Evolutionary conservation across 495 filamentous ascomycete species (phyloP).

Genomic region (Rhypophila decipiens): DNA sequence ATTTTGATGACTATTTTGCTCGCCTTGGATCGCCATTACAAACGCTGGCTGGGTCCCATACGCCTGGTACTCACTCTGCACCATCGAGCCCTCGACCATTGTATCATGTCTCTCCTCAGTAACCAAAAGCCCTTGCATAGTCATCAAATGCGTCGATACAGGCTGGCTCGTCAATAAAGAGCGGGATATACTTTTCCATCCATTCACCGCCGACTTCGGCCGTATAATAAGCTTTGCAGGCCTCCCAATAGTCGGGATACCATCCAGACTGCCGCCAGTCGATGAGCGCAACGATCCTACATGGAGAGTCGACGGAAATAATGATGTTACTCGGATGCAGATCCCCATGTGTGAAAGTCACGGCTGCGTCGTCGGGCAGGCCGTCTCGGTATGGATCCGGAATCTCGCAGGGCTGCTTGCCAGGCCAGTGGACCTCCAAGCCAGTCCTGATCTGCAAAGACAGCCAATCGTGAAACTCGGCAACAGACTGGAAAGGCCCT

Average conservation of each 20-base stretch:
- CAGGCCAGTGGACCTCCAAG: conserved; percentile 16
- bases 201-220: conserved; percentile 1
- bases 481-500: conserved; percentile 34
- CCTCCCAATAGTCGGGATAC: conserved; percentile 42
- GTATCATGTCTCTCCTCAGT: conserved; percentile 1
- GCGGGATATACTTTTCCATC: conserved; percentile 4
- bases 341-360: conserved; percentile 44
- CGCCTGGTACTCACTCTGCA: background rate
- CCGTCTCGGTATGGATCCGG: conserved; percentile 31
- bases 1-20: no score
- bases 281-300: conserved; percentile 30
- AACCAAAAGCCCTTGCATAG: conserved; percentile 3
- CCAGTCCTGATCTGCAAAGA: conserved; percentile 17
- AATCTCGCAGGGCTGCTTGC: conserved; percentile 16
- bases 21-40: no score
- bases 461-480: conserved; percentile 42
- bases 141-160: background rate
- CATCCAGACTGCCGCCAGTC: conserved; percentile 48
- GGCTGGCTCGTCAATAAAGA: conserved; percentile 2
- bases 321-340: conserved; percentile 44
- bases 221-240: conserved; percentile 29
- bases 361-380: conserved; percentile 34
- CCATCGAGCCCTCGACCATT: background rate
- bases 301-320: conserved; percentile 15
- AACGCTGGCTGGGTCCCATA: no score